A percentile compares a stretch with the other conserved stretches of the same genome.
Evolutionary conservation across 805 yeast genomes (phyloP).

Genomic region (Lipomyces mesembrius): DNA sequence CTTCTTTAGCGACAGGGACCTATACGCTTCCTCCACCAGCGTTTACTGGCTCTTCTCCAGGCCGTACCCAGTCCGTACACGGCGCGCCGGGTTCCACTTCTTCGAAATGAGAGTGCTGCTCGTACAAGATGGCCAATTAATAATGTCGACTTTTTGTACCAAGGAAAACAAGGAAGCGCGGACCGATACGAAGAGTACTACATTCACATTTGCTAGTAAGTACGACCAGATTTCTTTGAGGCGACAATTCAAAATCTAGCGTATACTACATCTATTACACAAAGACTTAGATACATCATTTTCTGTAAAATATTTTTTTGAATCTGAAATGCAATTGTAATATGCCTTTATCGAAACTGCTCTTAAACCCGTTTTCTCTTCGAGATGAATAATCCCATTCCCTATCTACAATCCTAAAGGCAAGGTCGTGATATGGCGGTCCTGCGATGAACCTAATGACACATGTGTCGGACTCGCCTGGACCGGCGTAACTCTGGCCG

Average conservation of each 20-base stretch:
- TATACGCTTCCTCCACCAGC: not conserved
- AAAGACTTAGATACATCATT: slow-evolving; percentile 27
- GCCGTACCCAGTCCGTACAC: not conserved
- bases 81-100: not conserved
- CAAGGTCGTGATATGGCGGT: slow-evolving; percentile 45
- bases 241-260: not conserved
- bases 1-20: not conserved
- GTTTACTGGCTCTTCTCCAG: not conserved
- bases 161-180: not conserved
- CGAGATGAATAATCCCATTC: slow-evolving; percentile 46
- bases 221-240: not conserved
- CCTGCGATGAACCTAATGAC: slow-evolving; percentile 45
- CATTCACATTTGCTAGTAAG: not conserved
- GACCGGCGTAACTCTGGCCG: slow-evolving; percentile 19
- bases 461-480: slow-evolving; percentile 41
- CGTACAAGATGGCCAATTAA: not conserved
- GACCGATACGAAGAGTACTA: not conserved
- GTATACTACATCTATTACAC: not conserved
- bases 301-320: slow-evolving; percentile 42
- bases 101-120: not conserved
- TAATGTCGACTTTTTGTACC: not conserved
- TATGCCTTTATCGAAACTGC: slow-evolving; percentile 47
- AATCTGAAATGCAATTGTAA: slow-evolving; percentile 47
- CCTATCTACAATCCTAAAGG: slow-evolving; percentile 45
- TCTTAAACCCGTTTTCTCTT: slow-evolving; percentile 41